Evolutionary conservation across 768 basidiomycete genomes (phyloP), one percentile per base, ranked within the genome.

Genomic region (Leccinum barrowsii): DNA sequence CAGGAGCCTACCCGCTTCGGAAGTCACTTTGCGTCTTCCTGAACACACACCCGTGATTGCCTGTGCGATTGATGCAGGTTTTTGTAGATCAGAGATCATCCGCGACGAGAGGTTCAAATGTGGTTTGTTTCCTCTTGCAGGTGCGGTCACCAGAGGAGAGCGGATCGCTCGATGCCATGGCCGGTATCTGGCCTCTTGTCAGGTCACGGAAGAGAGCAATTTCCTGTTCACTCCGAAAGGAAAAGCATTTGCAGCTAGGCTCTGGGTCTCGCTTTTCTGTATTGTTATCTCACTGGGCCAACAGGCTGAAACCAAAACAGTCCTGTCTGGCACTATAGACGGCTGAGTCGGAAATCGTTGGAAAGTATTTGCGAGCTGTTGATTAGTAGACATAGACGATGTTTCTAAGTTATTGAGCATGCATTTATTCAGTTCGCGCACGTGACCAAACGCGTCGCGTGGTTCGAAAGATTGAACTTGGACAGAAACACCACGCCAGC

Each of bases 371-470:
- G 22, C 50, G 53, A n/a, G 40, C 12, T 21, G 40, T 11, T 21
- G 12, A 24, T 47, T 19, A 19, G 21, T 46, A 1, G 7, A 37
- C 35, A 1, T 15, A 6, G 34, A 13, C 34, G 34, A 13, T 0
- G 34, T 15, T 12, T 13, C 13, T 17, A 30, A 30, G 30, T 37
- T 37, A 17, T 44, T 3, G 13, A 22, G 11, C 32, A 22, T 28
- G 24, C 11, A 30, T n/a, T 5, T 19, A 6, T 42, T 42, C 19
- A n/a, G 26, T 52, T 28, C 10, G 2, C 53, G 37, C 63, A 72
- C 70, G 70, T 71, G 70, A 71, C 34, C 13, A 21, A 60, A 67
- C 70, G 70, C 70, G 70, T 72, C 70, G 70, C 70, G 68, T 61
- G 59, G 63, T 49, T 56, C 61, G 58, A 51, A 60, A 57, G 50